Evolutionary conservation across 495 filamentous ascomycete species (phyloP), one percentile per base, ranked within the genome.

Genomic region (Bryoglossum gracile): DNA sequence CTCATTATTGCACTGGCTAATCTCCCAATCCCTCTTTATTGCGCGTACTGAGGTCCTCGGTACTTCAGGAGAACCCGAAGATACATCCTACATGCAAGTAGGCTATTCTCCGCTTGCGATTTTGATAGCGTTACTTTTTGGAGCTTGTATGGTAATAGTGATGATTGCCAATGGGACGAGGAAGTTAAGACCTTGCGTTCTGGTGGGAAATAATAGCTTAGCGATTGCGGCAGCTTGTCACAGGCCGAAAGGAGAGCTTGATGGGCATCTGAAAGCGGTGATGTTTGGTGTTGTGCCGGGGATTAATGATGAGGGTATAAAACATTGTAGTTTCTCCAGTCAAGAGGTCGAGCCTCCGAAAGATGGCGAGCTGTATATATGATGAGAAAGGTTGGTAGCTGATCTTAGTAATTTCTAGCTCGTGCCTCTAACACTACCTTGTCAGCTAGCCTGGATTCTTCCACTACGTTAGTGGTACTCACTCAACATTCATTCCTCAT

Each of bases 201-300:
- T 73, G 1, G 66, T 65, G 0, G 64, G 59, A 5, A 62, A 56
- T 38, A 70, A 62, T 45, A 72, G 68, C 46, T 54, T 60, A 6
- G 72, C 65, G 3, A 71, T 78, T 21, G 70, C 67, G 35, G 73
- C 73, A 0, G 71, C 71, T 0, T 76, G 70, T 42, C 68, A 73
- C 56, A 50, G 53, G 25, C 51, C 53, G 5, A 42, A 49, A 24
- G 42, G 35, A 28, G 43, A 47, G 33, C 5, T 23, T 3, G 22
- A 6, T 6, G 42, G 33, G 8, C 13, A 17, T 37, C 22, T 45
- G 25, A 38, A 19, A 2, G 11, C 41, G 16, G 22, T 51, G 11
- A 44, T 24, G 25, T 51, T 40, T 40, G 49, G 49, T 36, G 33
- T 3, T 5, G 40, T 51, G 11, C n/a, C 16, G 10, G 19, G 0